phyloP scores from a whole-genome alignment of 2,329 filamentous ascomycete species.

The Fusarium mexicanum region DNA sequence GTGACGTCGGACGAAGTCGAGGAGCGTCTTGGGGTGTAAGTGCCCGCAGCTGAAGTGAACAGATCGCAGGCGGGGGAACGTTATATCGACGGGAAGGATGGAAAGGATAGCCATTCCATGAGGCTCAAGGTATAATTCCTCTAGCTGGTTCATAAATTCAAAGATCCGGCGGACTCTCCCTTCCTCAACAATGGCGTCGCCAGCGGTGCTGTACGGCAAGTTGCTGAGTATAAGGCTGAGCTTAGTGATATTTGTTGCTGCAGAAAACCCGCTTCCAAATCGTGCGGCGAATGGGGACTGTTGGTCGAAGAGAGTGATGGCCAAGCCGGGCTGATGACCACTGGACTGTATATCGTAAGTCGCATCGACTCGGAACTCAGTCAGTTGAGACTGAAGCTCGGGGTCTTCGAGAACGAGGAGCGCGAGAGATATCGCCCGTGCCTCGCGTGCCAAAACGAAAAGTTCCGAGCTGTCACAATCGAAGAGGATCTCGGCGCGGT shows the following conservation, averaged over 20 bases:
- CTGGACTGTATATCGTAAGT: fast-evolving
- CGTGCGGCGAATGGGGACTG: not conserved
- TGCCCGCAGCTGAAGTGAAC: not conserved
- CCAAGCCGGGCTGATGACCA: fast-evolving
- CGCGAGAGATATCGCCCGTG: fast-evolving
- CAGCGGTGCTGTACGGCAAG: fast-evolving
- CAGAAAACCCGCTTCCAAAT: not conserved
- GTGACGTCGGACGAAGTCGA: not conserved
- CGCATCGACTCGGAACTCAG: not conserved
- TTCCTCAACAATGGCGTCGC: not conserved
- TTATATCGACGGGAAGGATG: not conserved
- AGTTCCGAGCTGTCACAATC: not conserved
- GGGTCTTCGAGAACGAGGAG: not conserved
- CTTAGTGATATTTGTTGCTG: not conserved
- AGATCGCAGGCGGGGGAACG: fast-evolving
- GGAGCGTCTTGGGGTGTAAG: not conserved
- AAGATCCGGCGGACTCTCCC: not conserved
- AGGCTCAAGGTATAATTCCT: not conserved
- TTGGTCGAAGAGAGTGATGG: not conserved
- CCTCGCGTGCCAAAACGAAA: not conserved
- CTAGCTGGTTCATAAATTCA: not conserved
- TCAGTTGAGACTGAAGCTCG: not conserved
- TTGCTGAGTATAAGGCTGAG: not conserved
- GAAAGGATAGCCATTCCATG: not conserved
- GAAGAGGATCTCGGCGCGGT: not conserved